Conservation (phyloP, 768 basidiomycete species). For the Mycena rosella region DNA sequence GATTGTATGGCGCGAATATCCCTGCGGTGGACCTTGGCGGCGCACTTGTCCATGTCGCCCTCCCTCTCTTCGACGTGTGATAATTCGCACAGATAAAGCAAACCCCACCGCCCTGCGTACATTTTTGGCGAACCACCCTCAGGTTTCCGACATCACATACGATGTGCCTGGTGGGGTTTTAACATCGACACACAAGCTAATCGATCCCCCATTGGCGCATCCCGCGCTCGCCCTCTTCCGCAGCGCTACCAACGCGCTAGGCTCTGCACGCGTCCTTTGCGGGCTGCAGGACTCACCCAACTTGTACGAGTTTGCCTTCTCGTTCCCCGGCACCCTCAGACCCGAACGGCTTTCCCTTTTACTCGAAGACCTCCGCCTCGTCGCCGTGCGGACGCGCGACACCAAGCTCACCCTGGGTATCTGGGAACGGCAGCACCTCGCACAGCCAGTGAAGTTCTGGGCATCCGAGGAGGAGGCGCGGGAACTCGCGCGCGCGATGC, state of each 20-base stretch:
- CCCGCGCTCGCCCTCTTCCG: constrained; percentile 17
- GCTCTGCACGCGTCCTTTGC: constrained; percentile 10
- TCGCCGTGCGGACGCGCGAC: constrained; percentile 14
- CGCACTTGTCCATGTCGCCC: constrained; percentile 7
- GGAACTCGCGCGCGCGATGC: neutral
- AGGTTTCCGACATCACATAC: neutral
- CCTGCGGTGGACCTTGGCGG: constrained; percentile 15
- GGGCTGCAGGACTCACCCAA: constrained; percentile 21
- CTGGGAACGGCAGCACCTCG: constrained; percentile 1
- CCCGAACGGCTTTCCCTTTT: constrained; percentile 8
- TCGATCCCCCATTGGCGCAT: constrained; percentile 17
- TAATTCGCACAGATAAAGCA: no score
- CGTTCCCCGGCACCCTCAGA: constrained; percentile 14
- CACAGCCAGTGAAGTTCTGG: no score
- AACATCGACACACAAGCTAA: constrained; percentile 14
- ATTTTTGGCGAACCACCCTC: no score
- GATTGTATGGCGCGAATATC: constrained; percentile 15
- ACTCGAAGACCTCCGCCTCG: constrained; percentile 16
- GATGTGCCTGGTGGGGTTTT: constrained; percentile 8
- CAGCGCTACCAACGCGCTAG: constrained; percentile 12
- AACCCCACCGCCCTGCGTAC: no score
- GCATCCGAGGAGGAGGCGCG: no score
- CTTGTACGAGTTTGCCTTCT: constrained; percentile 13
- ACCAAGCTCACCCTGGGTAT: constrained; percentile 12
- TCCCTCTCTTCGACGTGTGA: neutral